Base-by-base conservation (phyloP, 192 early-diverging fungal genomes). In the Umbelopsis sp. region DNA sequence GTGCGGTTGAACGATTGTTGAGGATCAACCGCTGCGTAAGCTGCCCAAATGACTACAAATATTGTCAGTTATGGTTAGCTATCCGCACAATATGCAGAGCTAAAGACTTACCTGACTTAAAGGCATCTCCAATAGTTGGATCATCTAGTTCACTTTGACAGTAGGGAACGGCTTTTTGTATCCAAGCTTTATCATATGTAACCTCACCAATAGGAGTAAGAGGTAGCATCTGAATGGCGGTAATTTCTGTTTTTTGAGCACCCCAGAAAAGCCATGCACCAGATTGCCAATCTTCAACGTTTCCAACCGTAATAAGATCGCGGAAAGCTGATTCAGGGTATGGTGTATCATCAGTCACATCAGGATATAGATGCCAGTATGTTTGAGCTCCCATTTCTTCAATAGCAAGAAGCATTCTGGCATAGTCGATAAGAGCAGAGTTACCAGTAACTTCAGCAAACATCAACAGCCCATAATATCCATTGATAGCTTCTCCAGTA, bases 181-280 rank as follows among this genome's bases (percentile, higher is more conserved):
- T 72, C 84, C 84, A 87, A 38, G 75, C 78, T 9, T 47, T 25
- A 14, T 65, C 70, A 20, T 85, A 69, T 45, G 85, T 59, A 11
- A 80, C 51, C 25, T 45, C 45, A 8, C 79, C 80, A 21, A 83
- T 81, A 0, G 86, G 83, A 17, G 84, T 85, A 45, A 85, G 81
- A 4, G 86, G 86, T 1, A 87, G 45, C 81, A 83, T 83, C 68
- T 87, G 86, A 66, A 87, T 87, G n/a, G 83, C 84, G 44, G 77
- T 77, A 44, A 87, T 85, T 49, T 62, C 84, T 74, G 82, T 77
- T 31, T 71, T 22, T 69, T 85, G 68, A 50, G 74, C 73, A 31
- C 84, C 84, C 83, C 84, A 85, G 44, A 85, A n/a, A n/a, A 87
- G 77, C 66, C 66, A 67, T 45, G 66, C 66, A 45, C 66, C 66